These are phyloP conservation scores for Antrodiella citrinella DNA, from an alignment of 768 basidiomycete genomes.

Conservation along the genomic window DNA sequence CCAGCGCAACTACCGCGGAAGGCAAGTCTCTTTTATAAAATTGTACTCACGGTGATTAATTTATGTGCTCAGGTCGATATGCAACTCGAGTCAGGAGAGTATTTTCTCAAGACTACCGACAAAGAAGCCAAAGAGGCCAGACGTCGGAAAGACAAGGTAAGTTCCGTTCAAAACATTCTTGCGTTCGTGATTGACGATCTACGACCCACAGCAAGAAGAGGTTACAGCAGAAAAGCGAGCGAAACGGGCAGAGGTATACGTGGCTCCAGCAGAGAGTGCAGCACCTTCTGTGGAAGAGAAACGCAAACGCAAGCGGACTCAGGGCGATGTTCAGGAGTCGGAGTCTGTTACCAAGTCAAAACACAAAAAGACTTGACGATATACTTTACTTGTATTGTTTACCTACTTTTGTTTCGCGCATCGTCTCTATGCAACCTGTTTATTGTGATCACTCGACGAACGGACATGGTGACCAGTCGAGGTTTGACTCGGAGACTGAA, in stretches of 20 bases:
- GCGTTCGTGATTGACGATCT: too few species aligned
- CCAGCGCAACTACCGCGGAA: slow-evolving; percentile 91
- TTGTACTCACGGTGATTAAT: not conserved
- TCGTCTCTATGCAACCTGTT: not conserved
- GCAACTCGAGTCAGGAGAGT: slow-evolving; percentile 94
- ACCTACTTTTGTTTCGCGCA: too few species aligned
- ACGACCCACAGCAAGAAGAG: slow-evolving; percentile 63
- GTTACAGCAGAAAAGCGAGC: slow-evolving; percentile 60
- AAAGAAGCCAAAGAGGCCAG: slow-evolving; percentile 71
- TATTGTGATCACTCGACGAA: not conserved
- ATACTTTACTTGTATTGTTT: not conserved
- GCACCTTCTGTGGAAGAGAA: slow-evolving; percentile 76
- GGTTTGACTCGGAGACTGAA: not conserved
- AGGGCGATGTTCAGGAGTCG: slow-evolving; percentile 24
- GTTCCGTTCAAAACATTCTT: slow-evolving; percentile 2
- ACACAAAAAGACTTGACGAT: slow-evolving; percentile 31
- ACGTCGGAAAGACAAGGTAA: slow-evolving; percentile 69
- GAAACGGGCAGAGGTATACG: slow-evolving; percentile 80
- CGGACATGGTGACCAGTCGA: not conserved
- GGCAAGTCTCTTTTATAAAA: slow-evolving; percentile 31
- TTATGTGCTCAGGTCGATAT: slow-evolving; percentile 62
- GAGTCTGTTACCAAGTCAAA: slow-evolving; percentile 25
- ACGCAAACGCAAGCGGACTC: slow-evolving; percentile 45
- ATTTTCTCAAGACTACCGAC: slow-evolving; percentile 90
- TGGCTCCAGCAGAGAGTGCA: slow-evolving; percentile 76